These are phyloP conservation scores for Podaxis sp. DNA, from an alignment of 768 basidiomycete genomes.

Conservation along the genomic window DNA sequence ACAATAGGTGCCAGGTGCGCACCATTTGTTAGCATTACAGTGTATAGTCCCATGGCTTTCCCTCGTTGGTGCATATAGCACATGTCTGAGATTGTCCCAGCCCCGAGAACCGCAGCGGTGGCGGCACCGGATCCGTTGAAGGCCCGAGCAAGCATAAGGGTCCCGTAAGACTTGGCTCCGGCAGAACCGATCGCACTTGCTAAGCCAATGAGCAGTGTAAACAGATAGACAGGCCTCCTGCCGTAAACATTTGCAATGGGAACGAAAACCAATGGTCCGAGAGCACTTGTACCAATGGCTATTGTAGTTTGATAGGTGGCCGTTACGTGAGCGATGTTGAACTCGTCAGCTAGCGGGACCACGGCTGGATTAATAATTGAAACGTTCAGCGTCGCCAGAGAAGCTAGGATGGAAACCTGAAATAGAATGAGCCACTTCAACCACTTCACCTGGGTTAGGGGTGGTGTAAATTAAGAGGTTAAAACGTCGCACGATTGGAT, in stretches of 20 bases:
- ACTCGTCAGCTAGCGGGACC: constrained; percentile 31
- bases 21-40: constrained; percentile 36
- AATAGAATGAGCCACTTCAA: constrained; percentile 28
- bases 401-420: constrained; percentile 30
- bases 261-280: constrained; percentile 33
- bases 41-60: constrained; percentile 39
- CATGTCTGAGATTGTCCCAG: constrained; percentile 34
- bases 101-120: constrained; percentile 32
- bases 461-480: not conserved
- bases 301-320: constrained; percentile 38
- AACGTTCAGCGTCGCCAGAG: constrained; percentile 33
- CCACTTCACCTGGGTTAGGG: constrained; percentile 22
- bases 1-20: constrained; percentile 38
- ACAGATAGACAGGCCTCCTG: constrained; percentile 30
- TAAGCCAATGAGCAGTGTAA: constrained; percentile 30
- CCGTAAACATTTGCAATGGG: constrained; percentile 39
- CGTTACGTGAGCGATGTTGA: constrained; percentile 29
- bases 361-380: constrained; percentile 35
- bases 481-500: constrained; percentile 25
- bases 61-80: constrained; percentile 35
- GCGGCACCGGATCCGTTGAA: constrained; percentile 33
- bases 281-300: constrained; percentile 29
- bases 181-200: constrained; percentile 30
- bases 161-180: constrained; percentile 26
- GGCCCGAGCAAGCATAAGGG: constrained; percentile 28